Conservation (phyloP, 441 rosid genomes). For the Corymbia citriodora region DNA sequence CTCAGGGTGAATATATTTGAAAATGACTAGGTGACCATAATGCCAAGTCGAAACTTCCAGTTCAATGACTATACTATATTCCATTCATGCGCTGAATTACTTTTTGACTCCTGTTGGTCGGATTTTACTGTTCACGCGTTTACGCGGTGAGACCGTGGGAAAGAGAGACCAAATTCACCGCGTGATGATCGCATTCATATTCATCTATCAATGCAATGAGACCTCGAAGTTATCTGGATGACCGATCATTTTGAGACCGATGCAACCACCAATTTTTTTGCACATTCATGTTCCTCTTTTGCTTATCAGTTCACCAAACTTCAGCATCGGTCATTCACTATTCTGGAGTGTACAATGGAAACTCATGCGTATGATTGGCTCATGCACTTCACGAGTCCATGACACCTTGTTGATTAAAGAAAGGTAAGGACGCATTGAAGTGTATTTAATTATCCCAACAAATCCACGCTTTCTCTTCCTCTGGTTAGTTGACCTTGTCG, state of each 20-base stretch:
- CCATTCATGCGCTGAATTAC: neutral
- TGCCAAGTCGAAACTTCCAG: neutral
- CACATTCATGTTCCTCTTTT: neutral
- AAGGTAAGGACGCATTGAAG: no score
- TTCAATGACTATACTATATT: neutral
- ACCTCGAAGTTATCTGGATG: neutral
- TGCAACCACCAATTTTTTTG: neutral
- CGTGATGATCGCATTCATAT: neutral
- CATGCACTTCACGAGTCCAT: no score
- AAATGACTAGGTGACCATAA: neutral
- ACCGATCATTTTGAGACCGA: neutral
- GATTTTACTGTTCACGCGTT: neutral
- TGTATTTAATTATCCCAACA: no score
- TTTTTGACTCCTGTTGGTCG: neutral
- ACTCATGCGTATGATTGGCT: no score
- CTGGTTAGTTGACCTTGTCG: no score
- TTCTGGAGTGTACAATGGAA: no score
- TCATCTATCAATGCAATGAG: neutral
- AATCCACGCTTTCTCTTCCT: no score
- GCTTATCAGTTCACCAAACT: no score
- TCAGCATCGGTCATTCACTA: no score
- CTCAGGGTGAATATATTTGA: neutral
- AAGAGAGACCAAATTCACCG: neutral
- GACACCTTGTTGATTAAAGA: no score
- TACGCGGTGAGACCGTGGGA: neutral